These are phyloP conservation scores for Sclerotinia subarctica DNA, from an alignment of 2,329 filamentous ascomycete genomes.

Conservation along the genomic window DNA sequence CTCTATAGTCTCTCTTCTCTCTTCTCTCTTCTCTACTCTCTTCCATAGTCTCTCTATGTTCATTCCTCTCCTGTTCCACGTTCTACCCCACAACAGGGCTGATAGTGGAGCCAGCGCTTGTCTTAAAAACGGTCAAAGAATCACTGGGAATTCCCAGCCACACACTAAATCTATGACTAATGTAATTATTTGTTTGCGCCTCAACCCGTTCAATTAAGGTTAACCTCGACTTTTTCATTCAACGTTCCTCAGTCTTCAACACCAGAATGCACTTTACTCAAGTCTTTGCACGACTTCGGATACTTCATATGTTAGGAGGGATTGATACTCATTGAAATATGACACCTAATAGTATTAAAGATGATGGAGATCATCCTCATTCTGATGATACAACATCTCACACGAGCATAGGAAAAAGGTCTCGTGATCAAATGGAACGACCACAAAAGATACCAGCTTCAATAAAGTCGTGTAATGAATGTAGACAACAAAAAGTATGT, in stretches of 20 bases:
- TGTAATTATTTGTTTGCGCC: background rate
- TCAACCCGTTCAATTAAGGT: background rate
- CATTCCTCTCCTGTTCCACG: too few relatives aligned
- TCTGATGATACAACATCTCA: slow-evolving; percentile 15
- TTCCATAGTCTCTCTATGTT: too few relatives aligned
- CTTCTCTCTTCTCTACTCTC: too few relatives aligned
- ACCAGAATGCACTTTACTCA: background rate
- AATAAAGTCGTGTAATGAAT: slow-evolving; percentile 44
- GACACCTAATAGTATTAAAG: background rate
- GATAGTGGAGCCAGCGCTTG: background rate
- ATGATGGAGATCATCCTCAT: slow-evolving; percentile 15
- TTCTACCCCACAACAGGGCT: background rate
- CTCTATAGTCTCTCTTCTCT: too few relatives aligned
- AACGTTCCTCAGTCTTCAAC: background rate
- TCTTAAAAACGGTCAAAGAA: background rate
- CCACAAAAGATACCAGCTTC: slow-evolving; percentile 16
- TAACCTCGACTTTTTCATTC: background rate
- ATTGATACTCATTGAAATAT: background rate
- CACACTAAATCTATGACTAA: slow-evolving; percentile 1
- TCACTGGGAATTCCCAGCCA: background rate
- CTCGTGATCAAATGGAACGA: slow-evolving; percentile 17
- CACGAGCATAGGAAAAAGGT: slow-evolving; percentile 12
- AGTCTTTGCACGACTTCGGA: background rate
- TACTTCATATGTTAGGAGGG: background rate
- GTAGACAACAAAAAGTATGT: slow-evolving; percentile 65